Evolutionary conservation across 2,329 filamentous ascomycete species (phyloP).

Genomic region (Claviceps sp.): DNA sequence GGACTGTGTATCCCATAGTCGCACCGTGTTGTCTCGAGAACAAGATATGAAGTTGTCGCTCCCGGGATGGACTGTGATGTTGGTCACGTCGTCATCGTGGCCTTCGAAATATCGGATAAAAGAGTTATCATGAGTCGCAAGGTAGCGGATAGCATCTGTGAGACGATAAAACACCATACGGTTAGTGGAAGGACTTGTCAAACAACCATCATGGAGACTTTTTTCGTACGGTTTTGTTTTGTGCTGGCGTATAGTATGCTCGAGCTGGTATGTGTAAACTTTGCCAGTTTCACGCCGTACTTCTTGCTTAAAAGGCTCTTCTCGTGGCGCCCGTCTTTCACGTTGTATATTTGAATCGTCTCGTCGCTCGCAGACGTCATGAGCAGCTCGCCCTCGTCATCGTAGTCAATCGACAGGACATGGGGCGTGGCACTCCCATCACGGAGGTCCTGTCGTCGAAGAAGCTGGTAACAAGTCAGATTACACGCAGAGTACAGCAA

Average conservation of each 20-base stretch:
- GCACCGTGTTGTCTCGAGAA: slow-evolving; percentile 78
- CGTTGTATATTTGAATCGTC: slow-evolving; percentile 89
- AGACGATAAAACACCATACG: not conserved
- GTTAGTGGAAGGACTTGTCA: slow-evolving; percentile 2
- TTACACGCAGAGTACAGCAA: not conserved
- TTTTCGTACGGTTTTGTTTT: slow-evolving; percentile 63
- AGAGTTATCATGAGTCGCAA: slow-evolving; percentile 86
- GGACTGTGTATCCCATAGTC: slow-evolving; percentile 77
- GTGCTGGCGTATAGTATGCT: slow-evolving; percentile 94
- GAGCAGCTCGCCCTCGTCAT: slow-evolving; percentile 84
- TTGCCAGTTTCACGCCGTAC: slow-evolving; percentile 86
- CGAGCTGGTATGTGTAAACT: slow-evolving; percentile 83
- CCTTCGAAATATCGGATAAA: slow-evolving; percentile 95
- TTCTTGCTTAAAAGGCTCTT: slow-evolving; percentile 92
- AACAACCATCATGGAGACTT: not conserved
- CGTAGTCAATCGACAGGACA: slow-evolving; percentile 88
- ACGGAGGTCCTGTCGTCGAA: slow-evolving; percentile 43
- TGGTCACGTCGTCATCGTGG: slow-evolving; percentile 75
- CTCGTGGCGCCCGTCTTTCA: slow-evolving; percentile 76
- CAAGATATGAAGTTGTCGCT: slow-evolving; percentile 88
- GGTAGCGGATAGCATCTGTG: slow-evolving; percentile 67
- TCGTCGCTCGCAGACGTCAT: slow-evolving; percentile 90
- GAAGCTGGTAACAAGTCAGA: slow-evolving; percentile 26
- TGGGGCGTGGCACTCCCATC: slow-evolving; percentile 41
- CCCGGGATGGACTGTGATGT: slow-evolving; percentile 69